These are phyloP conservation scores for Saposhnikovia divaricata DNA, from an alignment of 129 eudicot species.

Conservation along the genomic window DNA sequence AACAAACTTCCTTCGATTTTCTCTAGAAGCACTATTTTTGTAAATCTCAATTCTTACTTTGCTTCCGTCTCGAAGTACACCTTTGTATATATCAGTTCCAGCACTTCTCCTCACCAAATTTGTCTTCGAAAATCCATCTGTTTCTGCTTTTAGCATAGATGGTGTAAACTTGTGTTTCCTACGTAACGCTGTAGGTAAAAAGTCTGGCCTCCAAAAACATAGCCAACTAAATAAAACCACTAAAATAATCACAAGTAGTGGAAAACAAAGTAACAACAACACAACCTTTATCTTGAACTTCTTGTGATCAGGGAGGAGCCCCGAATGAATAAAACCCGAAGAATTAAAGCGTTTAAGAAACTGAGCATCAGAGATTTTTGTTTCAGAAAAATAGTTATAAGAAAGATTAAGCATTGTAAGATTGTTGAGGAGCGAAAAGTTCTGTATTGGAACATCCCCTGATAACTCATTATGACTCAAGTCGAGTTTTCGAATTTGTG, in stretches of 20 bases:
- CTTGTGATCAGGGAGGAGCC: constrained; percentile 20
- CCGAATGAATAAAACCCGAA: constrained; percentile 30
- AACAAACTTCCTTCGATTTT: constrained; percentile 14
- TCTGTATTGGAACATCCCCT: constrained; percentile 27
- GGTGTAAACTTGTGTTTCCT: constrained; percentile 19
- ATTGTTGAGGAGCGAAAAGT: constrained; percentile 18
- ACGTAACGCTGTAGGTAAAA: constrained; percentile 11
- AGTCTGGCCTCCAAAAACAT: constrained; percentile 25
- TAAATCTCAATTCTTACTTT: constrained; percentile 25
- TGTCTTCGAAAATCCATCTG: constrained; percentile 17
- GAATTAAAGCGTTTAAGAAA: constrained; percentile 30
- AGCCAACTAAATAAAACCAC: constrained; percentile 23
- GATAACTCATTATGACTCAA: constrained; percentile 27
- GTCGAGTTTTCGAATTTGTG: constrained; percentile 27
- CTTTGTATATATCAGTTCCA: constrained; percentile 17
- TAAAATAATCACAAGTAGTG: constrained; percentile 13
- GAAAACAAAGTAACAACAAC: constrained; percentile 18
- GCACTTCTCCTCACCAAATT: constrained; percentile 13
- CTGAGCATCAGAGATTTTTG: constrained; percentile 21
- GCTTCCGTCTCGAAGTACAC: constrained; percentile 25
- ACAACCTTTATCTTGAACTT: constrained; percentile 22
- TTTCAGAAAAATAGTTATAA: constrained; percentile 20
- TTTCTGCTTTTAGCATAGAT: constrained; percentile 21
- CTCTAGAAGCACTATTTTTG: constrained; percentile 1
- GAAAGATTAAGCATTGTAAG: constrained; percentile 28